phyloP scores from a whole-genome alignment of 352 stramenopile species.

The Globisporangium lucens region DNA sequence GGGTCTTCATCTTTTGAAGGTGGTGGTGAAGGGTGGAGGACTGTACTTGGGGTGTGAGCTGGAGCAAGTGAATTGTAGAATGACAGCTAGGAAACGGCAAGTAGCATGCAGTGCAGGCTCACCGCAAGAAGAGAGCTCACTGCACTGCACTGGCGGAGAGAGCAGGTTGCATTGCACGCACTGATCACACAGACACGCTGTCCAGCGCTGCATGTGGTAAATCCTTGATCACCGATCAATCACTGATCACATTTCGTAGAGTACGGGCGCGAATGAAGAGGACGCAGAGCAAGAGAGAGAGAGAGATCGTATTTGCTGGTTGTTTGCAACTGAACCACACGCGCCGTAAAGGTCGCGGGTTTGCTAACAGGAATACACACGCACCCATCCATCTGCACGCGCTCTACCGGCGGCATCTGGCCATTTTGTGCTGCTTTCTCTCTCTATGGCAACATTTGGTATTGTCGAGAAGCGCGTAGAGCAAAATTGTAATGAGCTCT shows the following conservation, averaged over 20 bases:
- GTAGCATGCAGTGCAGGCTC: neutral
- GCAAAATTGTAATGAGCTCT: neutral
- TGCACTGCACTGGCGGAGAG: neutral
- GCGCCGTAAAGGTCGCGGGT: neutral
- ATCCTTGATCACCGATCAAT: neutral
- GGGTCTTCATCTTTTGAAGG: slow-evolving; percentile 16
- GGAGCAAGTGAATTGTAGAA: slow-evolving; percentile 11
- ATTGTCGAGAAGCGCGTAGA: neutral
- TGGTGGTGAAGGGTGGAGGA: neutral
- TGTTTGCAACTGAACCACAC: neutral
- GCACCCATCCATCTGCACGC: neutral
- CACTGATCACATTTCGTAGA: neutral
- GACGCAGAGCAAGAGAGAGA: neutral
- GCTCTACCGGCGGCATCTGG: neutral
- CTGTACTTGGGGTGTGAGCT: slow-evolving; percentile 11
- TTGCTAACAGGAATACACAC: neutral
- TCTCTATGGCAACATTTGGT: neutral
- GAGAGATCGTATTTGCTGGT: neutral
- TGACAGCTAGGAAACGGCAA: slow-evolving; percentile 7
- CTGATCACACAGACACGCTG: neutral
- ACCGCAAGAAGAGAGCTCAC: neutral
- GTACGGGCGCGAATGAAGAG: neutral
- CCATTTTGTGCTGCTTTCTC: neutral
- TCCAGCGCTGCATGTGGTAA: neutral
- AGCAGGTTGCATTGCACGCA: neutral